Conservation (phyloP, 108 stramenopile species). For the Nannochloropsis oceanica region DNA sequence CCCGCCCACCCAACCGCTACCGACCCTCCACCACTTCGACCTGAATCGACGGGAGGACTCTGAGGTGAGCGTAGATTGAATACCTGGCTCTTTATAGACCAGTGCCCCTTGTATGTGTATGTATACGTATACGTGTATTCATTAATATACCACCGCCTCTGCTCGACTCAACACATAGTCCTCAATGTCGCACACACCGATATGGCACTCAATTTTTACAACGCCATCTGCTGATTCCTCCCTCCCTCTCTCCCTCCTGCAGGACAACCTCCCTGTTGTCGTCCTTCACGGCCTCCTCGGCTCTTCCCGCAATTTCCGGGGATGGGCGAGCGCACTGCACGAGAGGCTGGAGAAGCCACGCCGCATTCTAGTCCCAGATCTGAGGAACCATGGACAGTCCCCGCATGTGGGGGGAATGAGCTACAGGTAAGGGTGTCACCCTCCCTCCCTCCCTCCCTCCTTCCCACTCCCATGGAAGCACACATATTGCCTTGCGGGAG, state of each 20-base stretch:
- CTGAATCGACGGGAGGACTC: neutral
- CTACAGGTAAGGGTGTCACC: constrained; percentile 53
- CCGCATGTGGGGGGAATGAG: constrained; percentile 46
- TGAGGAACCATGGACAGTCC: constrained; percentile 78
- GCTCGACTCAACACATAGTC: too few relatives aligned
- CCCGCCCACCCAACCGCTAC: neutral
- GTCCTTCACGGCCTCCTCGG: constrained; percentile 87
- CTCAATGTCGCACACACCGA: too few relatives aligned
- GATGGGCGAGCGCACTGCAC: constrained; percentile 50
- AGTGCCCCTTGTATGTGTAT: too few relatives aligned
- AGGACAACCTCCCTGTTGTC: constrained; percentile 42
- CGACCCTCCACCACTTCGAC: neutral
- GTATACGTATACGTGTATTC: too few relatives aligned
- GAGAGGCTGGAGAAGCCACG: constrained; percentile 49
- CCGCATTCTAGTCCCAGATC: constrained; percentile 53
- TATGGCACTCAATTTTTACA: too few relatives aligned
- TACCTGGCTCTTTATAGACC: too few relatives aligned
- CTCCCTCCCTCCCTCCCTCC: neutral
- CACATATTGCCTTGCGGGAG: constrained; percentile 50
- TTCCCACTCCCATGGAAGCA: too few relatives aligned
- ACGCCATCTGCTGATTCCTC: neutral
- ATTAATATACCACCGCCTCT: too few relatives aligned
- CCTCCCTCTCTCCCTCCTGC: neutral
- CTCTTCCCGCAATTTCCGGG: constrained; percentile 74
- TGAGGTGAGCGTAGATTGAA: neutral